Evolutionary conservation across 768 basidiomycete species (phyloP).

Genomic region (Crepidotus variabilis): DNA sequence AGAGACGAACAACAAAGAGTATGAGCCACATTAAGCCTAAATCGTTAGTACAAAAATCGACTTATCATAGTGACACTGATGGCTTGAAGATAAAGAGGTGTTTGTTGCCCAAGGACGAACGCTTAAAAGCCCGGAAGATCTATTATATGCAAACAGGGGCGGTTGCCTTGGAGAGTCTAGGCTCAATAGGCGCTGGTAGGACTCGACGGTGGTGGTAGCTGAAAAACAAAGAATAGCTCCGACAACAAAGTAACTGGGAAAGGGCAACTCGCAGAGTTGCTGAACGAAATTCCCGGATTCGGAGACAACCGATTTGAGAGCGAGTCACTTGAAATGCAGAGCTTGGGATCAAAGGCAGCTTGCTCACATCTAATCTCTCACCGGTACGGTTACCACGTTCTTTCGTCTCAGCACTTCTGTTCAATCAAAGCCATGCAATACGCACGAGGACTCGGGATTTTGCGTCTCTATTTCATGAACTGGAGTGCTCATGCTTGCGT

Average conservation of each 20-base stretch:
- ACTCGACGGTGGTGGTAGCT: neutral
- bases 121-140: no score
- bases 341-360: neutral
- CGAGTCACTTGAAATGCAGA: neutral
- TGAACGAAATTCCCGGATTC: neutral
- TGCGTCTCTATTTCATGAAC: no score
- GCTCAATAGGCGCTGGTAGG: neutral
- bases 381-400: neutral
- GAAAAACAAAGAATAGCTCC: neutral
- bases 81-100: neutral
- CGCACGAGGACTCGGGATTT: no score
- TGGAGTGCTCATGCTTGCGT: no score
- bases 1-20: slow-evolving; percentile 23
- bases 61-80: slow-evolving; percentile 52
- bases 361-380: neutral
- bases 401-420: neutral
- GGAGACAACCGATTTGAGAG: neutral
- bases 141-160: no score
- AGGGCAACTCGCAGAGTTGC: neutral
- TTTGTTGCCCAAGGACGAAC: neutral
- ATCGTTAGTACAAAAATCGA: slow-evolving; percentile 12
- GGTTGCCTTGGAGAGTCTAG: no score
- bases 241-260: neutral
- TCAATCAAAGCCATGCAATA: no score
- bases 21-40: neutral